A percentile compares a stretch with the other conserved stretches of the same genome.
phyloP scores from a whole-genome alignment of 2,329 filamentous ascomycete species.

The Fusarium torreyae region DNA sequence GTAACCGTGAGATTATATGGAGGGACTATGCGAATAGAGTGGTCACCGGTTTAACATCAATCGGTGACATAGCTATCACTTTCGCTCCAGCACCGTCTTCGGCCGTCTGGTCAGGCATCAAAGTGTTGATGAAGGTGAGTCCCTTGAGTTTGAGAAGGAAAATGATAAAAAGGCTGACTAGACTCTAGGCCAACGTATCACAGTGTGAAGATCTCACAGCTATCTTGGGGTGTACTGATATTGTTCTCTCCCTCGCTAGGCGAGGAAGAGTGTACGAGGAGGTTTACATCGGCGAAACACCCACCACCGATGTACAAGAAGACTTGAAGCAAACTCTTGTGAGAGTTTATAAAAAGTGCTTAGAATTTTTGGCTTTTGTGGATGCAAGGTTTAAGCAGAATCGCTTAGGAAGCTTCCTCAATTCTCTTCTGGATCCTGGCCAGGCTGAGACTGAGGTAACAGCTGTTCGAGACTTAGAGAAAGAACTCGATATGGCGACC shows the following conservation, averaged over 20 bases:
- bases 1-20: constrained; percentile 8
- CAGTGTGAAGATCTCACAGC: constrained; percentile 4
- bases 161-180: background rate
- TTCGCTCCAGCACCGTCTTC: constrained; percentile 7
- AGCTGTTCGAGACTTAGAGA: background rate
- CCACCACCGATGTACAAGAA: background rate
- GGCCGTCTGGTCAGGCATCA: constrained; percentile 7
- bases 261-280: constrained; percentile 11
- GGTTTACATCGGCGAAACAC: background rate
- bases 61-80: constrained; percentile 11
- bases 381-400: background rate
- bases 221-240: constrained; percentile 3
- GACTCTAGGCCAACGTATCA: background rate
- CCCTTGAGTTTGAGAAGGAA: background rate
- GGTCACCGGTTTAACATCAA: background rate
- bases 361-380: constrained; percentile 1
- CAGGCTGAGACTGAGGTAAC: background rate
- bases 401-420: background rate
- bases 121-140: constrained; percentile 4
- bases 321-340: constrained; percentile 1
- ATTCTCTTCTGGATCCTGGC: constrained; percentile 4
- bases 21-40: constrained; percentile 12
- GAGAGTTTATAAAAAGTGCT: background rate
- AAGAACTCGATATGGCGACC: background rate
- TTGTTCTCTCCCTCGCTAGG: constrained; percentile 3